Evolutionary conservation across 2,329 filamentous ascomycete genomes (phyloP).

Genomic region (Byssothecium circinans): DNA sequence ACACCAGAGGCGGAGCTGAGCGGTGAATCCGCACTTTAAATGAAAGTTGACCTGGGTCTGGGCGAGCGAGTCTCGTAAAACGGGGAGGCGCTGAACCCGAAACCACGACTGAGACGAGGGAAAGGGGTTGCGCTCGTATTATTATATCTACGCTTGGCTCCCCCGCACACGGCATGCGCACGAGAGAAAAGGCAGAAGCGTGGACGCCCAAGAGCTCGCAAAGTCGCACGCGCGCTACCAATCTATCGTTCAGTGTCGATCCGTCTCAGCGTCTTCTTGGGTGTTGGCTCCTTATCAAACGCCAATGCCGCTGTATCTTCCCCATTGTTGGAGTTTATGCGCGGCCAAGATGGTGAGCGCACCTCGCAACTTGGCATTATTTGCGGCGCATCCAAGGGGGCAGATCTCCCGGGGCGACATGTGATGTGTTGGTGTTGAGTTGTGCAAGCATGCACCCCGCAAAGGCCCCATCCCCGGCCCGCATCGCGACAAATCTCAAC

Average conservation of each 20-base stretch:
- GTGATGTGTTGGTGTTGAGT: no score
- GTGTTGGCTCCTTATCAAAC: not conserved
- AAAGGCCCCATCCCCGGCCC: no score
- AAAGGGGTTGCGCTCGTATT: no score
- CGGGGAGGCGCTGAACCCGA: not conserved
- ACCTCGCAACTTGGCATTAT: not conserved
- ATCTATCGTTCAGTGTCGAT: not conserved
- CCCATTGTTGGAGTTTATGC: not conserved
- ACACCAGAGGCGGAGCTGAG: no score
- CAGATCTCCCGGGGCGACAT: no score
- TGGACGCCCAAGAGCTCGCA: not conserved
- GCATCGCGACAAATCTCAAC: no score
- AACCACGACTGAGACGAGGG: no score
- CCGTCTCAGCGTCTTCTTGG: not conserved
- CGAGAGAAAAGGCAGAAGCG: not conserved
- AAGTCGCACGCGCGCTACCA: no score
- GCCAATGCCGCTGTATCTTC: not conserved
- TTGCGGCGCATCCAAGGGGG: not conserved
- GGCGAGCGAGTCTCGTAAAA: no score
- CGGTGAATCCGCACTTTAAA: no score
- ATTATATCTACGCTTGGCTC: not conserved
- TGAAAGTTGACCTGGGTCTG: no score
- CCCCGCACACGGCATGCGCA: not conserved
- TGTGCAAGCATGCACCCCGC: no score
- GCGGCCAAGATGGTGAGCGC: not conserved